Evolutionary conservation across 768 basidiomycete genomes (phyloP).

Genomic region (Gautieria morchelliformis): DNA sequence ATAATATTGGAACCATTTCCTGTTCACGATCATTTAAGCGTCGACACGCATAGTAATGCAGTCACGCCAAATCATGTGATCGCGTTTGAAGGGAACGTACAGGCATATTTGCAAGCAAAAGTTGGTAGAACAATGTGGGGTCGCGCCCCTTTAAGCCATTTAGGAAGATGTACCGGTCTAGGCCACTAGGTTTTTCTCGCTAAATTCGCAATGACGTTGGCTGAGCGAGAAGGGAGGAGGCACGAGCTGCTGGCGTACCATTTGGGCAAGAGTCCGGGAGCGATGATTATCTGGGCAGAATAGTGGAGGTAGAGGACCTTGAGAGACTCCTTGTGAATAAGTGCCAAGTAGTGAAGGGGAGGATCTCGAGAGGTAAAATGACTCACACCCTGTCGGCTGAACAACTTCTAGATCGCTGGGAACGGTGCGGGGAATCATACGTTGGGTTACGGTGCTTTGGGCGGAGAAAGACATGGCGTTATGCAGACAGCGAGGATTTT

Average conservation of each 20-base stretch:
- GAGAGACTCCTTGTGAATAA: not conserved
- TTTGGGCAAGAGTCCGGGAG: constrained; percentile 3
- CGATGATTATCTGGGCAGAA: constrained; percentile 7
- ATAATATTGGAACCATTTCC: constrained; percentile 8
- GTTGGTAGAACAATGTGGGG: constrained; percentile 10
- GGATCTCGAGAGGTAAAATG: not conserved
- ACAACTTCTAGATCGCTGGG: not conserved
- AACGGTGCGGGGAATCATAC: not conserved
- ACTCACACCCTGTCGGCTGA: not conserved
- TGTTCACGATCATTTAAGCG: not conserved
- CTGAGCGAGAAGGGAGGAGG: not conserved
- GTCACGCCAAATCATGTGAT: constrained; percentile 10
- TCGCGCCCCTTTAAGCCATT: constrained; percentile 5
- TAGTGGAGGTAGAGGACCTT: constrained; percentile 1
- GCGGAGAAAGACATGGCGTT: not conserved
- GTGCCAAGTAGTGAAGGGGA: not conserved
- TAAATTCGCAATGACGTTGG: not conserved
- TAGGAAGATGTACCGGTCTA: constrained; percentile 6
- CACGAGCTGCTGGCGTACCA: not conserved
- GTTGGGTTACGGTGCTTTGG: not conserved
- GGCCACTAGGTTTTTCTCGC: not conserved
- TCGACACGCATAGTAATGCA: not conserved
- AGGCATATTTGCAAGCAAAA: constrained; percentile 11
- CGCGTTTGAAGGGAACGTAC: constrained; percentile 25
- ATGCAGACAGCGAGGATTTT: not conserved